phyloP scores from a whole-genome alignment of 345 rosid species.

The Eutrema japonicum region DNA sequence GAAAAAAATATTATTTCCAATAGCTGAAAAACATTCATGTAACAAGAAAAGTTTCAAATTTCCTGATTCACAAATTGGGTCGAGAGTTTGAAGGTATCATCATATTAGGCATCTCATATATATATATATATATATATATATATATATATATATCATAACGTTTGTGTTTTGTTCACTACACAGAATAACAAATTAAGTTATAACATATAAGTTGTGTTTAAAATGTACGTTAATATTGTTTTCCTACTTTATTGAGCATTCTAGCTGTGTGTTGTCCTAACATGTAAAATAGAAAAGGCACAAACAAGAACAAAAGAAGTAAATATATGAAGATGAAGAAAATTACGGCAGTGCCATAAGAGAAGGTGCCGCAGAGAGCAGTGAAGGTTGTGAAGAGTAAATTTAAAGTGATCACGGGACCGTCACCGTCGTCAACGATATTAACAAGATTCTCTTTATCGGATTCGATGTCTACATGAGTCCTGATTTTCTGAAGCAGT shows the following conservation, averaged over 20 bases:
- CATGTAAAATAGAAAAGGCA: neutral
- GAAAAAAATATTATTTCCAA: too few species aligned
- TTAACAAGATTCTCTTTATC: neutral
- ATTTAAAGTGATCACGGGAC: constrained; percentile 35
- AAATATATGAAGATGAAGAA: constrained; percentile 20
- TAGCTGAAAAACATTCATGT: neutral
- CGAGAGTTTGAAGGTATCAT: constrained; percentile 6
- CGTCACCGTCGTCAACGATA: constrained; percentile 13
- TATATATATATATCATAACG: too few species aligned
- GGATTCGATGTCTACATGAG: constrained; percentile 33
- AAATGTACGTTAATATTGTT: neutral
- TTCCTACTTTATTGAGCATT: neutral
- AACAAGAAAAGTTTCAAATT: neutral
- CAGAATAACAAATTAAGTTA: neutral
- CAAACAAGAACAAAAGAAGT: neutral
- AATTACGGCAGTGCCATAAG: constrained; percentile 45
- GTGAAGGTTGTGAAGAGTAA: constrained; percentile 39
- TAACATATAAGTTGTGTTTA: neutral
- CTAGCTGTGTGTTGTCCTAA: neutral
- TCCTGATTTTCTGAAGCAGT: constrained; percentile 26
- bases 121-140: too few species aligned
- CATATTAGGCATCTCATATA: neutral
- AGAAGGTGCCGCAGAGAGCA: constrained; percentile 43
- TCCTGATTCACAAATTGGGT: neutral
- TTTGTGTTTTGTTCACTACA: neutral